Evolutionary conservation across 2,329 filamentous ascomycete species (phyloP).

Genomic region (Alternaria ventricosa): DNA sequence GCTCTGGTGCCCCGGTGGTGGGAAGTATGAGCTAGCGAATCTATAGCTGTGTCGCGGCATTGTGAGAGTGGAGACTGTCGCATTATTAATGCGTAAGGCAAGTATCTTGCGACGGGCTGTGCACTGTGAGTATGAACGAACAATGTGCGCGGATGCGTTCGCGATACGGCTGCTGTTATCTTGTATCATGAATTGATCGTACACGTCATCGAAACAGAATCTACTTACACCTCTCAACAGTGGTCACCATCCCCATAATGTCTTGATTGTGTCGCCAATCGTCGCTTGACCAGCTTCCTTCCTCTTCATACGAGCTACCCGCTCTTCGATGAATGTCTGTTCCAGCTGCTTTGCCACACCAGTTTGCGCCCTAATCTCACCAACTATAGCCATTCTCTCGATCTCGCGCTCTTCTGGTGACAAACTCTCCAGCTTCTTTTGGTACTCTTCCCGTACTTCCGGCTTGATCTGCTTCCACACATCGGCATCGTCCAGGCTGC

Average conservation of each 20-base stretch:
- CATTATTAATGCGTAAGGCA: neutral
- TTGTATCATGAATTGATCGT: conserved; percentile 2
- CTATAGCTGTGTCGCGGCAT: neutral
- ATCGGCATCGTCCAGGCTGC: conserved; percentile 21
- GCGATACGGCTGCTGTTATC: neutral
- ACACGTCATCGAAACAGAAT: conserved; percentile 11
- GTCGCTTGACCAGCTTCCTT: conserved; percentile 45
- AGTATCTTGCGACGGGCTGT: neutral
- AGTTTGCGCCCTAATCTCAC: conserved; percentile 41
- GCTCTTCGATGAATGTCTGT: conserved; percentile 42
- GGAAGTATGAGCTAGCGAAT: neutral
- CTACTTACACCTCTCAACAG: conserved; percentile 6
- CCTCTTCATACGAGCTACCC: conserved; percentile 44
- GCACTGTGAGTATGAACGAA: neutral
- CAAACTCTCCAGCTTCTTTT: conserved; percentile 41
- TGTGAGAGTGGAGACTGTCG: neutral
- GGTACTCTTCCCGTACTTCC: conserved; percentile 38
- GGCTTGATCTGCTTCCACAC: conserved; percentile 43
- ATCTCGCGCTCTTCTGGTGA: conserved; percentile 41
- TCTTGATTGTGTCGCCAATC: conserved; percentile 48
- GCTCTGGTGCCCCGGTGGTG: neutral
- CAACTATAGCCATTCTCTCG: conserved; percentile 43
- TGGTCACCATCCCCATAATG: conserved; percentile 45
- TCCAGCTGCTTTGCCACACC: conserved; percentile 43
- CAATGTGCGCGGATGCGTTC: neutral